A percentile compares a stretch with the other conserved stretches of the same genome.
These are phyloP conservation scores for Amanita brunnescens DNA, from an alignment of 768 basidiomycete species.

Conservation along the genomic window DNA sequence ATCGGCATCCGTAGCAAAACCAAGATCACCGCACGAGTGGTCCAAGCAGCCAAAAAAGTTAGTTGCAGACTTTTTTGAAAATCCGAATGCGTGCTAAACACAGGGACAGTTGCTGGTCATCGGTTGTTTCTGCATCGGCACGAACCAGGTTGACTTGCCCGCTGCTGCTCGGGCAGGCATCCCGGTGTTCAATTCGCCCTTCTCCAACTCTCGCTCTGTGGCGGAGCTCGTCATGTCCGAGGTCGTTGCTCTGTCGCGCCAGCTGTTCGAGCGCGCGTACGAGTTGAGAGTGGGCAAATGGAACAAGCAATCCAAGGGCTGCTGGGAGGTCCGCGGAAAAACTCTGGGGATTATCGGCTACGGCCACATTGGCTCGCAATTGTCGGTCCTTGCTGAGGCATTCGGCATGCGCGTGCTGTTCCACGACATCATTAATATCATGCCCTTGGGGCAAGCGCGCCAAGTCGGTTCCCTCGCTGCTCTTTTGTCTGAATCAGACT, in stretches of 20 bases:
- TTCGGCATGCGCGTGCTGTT: slow-evolving; percentile 95
- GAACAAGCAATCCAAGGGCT: slow-evolving; percentile 98
- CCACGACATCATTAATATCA: slow-evolving; percentile 91
- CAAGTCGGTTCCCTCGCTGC: slow-evolving; percentile 76
- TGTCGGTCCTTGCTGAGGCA: slow-evolving; percentile 93
- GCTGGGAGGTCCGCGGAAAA: slow-evolving; percentile 98
- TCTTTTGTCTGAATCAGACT: slow-evolving; percentile 77
- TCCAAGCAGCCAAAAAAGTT: slow-evolving; percentile 83
- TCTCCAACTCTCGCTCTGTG: slow-evolving; percentile 97
- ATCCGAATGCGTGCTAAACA: background rate
- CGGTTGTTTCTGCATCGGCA: slow-evolving; percentile 99
- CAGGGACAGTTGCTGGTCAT: slow-evolving; percentile 75
- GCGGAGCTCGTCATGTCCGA: slow-evolving; percentile 96
- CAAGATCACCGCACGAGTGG: slow-evolving; percentile 84
- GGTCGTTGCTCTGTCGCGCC: slow-evolving; percentile 88
- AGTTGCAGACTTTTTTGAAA: slow-evolving; percentile 15
- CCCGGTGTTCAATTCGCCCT: slow-evolving; percentile 98
- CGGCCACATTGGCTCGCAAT: slow-evolving; percentile 96
- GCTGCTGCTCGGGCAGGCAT: slow-evolving; percentile 84
- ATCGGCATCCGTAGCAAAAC: slow-evolving; percentile 98
- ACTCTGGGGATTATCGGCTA: slow-evolving; percentile 97
- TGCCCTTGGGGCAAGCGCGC: slow-evolving; percentile 92
- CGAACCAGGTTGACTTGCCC: slow-evolving; percentile 90
- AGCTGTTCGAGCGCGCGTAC: slow-evolving; percentile 79
- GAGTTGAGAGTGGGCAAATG: slow-evolving; percentile 88